phyloP scores from a whole-genome alignment of 208 protist species.

The Porcisia hertigi region DNA sequence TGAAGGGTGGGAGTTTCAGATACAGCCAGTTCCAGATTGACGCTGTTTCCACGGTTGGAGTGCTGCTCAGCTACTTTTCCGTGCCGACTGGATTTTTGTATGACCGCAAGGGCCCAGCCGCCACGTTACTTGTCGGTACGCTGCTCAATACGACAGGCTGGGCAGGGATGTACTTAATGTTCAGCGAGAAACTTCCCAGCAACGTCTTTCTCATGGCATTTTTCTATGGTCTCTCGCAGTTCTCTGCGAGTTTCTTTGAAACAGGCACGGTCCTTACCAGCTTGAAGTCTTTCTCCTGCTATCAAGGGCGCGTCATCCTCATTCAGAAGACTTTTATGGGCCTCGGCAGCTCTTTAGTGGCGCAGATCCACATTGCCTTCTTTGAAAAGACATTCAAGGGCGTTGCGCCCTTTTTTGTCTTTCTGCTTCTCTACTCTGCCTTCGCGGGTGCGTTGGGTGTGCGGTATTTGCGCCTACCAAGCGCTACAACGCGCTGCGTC shows the following conservation, averaged over 20 bases:
- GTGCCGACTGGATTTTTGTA: conserved; percentile 80
- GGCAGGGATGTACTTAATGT: conserved; percentile 73
- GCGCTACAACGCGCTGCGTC: conserved; percentile 46
- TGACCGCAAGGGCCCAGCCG: conserved; percentile 55
- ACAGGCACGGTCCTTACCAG: conserved; percentile 78
- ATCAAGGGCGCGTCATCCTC: conserved; percentile 74
- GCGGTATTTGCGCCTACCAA: conserved; percentile 55
- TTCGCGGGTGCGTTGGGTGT: conserved; percentile 57
- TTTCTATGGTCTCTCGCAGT: conserved; percentile 75
- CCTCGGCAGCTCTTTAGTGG: conserved; percentile 74
- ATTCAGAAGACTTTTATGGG: conserved; percentile 91
- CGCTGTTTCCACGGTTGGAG: conserved; percentile 67
- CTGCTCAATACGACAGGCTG: conserved; percentile 69
- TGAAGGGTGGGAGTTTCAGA: conserved; percentile 53
- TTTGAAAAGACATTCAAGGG: conserved; percentile 43
- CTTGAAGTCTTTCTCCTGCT: conserved; percentile 71
- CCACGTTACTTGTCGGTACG: conserved; percentile 58
- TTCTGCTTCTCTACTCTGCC: conserved; percentile 58
- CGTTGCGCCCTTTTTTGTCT: conserved; percentile 70
- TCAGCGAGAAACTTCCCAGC: conserved; percentile 46
- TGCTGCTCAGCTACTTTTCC: conserved; percentile 84
- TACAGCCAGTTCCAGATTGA: conserved; percentile 71
- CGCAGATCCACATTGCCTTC: conserved; percentile 75
- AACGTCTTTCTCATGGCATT: conserved; percentile 56
- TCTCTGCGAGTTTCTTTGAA: conserved; percentile 86